Conservation (phyloP, 371 early-diverging fungal genomes). For the Polyrhizophydium stewartii region DNA sequence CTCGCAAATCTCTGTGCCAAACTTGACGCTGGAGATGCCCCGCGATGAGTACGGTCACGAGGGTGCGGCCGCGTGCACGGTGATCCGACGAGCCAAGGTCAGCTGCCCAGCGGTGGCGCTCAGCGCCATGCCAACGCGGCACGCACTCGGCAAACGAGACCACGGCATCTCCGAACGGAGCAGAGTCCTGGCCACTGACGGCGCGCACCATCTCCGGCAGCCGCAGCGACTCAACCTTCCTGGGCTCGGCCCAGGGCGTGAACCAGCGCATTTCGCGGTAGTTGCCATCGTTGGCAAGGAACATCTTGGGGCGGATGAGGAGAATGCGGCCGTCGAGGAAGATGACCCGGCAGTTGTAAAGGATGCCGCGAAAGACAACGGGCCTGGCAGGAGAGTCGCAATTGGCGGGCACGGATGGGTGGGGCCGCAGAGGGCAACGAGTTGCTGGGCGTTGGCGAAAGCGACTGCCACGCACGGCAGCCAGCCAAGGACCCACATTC, state of each 20-base stretch:
- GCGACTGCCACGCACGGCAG: no score
- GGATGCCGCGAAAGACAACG: conserved; percentile 80
- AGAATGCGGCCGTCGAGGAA: conserved; percentile 77
- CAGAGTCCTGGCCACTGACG: conserved; percentile 71
- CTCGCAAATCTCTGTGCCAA: conserved; percentile 96
- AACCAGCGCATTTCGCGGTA: conserved; percentile 96
- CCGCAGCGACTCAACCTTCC: conserved; percentile 63
- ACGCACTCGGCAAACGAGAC: conserved; percentile 63
- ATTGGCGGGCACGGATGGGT: no score
- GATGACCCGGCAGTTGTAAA: conserved; percentile 94
- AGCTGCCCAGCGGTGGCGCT: background rate
- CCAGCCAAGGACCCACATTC: conserved; percentile 65
- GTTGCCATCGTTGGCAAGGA: conserved; percentile 94
- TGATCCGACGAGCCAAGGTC: background rate
- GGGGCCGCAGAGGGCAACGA: no score
- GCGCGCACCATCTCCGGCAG: conserved; percentile 77
- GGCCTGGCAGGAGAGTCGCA: no score
- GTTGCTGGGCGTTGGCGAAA: no score
- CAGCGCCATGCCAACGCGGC: background rate
- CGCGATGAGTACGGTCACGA: background rate
- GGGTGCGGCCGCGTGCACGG: background rate
- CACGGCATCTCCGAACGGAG: conserved; percentile 85
- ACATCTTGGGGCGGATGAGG: conserved; percentile 93
- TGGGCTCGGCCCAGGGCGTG: conserved; percentile 74
- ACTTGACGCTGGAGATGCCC: conserved; percentile 49